Evolutionary conservation across 768 basidiomycete genomes (phyloP).

Genomic region (Leucosporidium scottii): DNA sequence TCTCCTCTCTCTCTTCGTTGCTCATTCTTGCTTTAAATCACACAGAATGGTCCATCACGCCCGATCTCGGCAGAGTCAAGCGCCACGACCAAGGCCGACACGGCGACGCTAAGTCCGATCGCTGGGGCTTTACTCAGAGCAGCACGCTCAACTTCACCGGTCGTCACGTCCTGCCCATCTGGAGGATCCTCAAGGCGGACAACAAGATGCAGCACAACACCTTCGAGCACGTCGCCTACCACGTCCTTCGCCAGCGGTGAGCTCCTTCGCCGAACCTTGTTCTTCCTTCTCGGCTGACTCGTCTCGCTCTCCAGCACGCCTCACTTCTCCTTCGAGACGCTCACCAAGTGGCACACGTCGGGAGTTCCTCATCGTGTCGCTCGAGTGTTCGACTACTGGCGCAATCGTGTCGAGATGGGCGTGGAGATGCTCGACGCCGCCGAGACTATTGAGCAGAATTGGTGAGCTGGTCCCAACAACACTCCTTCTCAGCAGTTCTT

Average conservation of each 20-base stretch:
- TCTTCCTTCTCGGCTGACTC: neutral
- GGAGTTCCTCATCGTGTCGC: slow-evolving; percentile 52
- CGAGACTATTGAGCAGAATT: slow-evolving; percentile 79
- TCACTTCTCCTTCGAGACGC: slow-evolving; percentile 56
- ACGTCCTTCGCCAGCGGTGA: slow-evolving; percentile 68
- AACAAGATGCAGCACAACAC: slow-evolving; percentile 68
- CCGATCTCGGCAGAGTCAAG: slow-evolving; percentile 65
- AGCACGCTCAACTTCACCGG: slow-evolving; percentile 79
- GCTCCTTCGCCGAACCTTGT: slow-evolving; percentile 30
- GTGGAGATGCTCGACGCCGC: slow-evolving; percentile 72
- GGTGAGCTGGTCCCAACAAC: slow-evolving; percentile 60
- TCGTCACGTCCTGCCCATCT: slow-evolving; percentile 83
- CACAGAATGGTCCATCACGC: slow-evolving; percentile 57
- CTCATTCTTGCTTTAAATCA: neutral
- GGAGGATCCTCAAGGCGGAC: slow-evolving; percentile 86
- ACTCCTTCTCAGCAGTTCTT: no score
- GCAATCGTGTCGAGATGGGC: slow-evolving; percentile 58
- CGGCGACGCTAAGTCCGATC: slow-evolving; percentile 44
- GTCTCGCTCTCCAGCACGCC: slow-evolving; percentile 54
- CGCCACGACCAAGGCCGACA: slow-evolving; percentile 16
- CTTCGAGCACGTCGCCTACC: slow-evolving; percentile 82
- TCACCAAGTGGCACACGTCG: slow-evolving; percentile 65
- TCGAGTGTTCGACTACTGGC: slow-evolving; percentile 58
- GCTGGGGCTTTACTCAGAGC: slow-evolving; percentile 66
- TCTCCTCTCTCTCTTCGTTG: no score